Percentiles rank a stretch among this genome's conserved stretches.
These are phyloP conservation scores for Pogostemon cablin DNA, from an alignment of 257 asterid species.

Conservation along the genomic window DNA sequence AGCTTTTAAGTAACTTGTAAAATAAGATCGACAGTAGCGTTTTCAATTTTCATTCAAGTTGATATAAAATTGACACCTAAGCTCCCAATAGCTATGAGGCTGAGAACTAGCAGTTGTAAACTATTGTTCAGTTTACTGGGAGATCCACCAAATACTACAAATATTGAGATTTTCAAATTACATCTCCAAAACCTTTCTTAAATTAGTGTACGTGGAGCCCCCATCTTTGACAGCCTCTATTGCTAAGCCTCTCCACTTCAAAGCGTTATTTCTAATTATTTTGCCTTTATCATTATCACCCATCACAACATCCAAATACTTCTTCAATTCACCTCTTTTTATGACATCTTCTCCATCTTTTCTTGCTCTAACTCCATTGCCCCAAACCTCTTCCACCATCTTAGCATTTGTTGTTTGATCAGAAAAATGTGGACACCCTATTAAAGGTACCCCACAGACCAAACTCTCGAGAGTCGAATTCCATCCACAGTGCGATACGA, in stretches of 20 bases:
- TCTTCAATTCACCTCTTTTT: constrained; percentile 44
- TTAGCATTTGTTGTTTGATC: constrained; percentile 60
- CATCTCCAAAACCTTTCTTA: constrained; percentile 44
- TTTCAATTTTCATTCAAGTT: no score
- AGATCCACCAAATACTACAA: no score
- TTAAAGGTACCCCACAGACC: constrained; percentile 53
- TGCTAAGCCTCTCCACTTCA: constrained; percentile 50
- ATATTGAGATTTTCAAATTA: not conserved
- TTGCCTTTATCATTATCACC: constrained; percentile 47
- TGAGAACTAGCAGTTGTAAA: no score
- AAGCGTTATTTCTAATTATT: constrained; percentile 45
- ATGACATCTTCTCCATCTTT: constrained; percentile 40
- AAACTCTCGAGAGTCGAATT: constrained; percentile 62
- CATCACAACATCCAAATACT: constrained; percentile 55
- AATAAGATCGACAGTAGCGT: no score
- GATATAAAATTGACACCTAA: no score
- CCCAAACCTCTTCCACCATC: constrained; percentile 69
- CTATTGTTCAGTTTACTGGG: no score
- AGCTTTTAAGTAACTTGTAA: no score
- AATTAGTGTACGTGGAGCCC: constrained; percentile 53
- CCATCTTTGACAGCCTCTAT: constrained; percentile 46
- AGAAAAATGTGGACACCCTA: constrained; percentile 54
- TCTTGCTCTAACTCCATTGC: constrained; percentile 53
- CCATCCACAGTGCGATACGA: constrained; percentile 74
- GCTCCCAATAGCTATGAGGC: no score